Percentiles rank a stretch among this genome's conserved stretches.
Evolutionary conservation across 495 filamentous ascomycete genomes (phyloP).

Genomic region (Aspergillus affinis): DNA sequence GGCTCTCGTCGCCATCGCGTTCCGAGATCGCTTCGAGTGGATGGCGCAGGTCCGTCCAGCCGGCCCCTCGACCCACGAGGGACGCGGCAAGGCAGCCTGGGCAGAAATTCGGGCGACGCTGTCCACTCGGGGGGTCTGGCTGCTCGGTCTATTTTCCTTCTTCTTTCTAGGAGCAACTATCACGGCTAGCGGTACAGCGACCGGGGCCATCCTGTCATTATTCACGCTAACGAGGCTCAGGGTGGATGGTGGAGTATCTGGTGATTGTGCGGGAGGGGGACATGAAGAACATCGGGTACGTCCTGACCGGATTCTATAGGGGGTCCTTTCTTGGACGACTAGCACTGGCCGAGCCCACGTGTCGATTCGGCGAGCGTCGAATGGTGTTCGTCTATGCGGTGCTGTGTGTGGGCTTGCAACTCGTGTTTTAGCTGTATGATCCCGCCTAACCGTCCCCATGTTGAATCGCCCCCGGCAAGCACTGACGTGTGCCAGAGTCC

Average conservation of each 20-base stretch:
- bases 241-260: conserved; percentile 37
- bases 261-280: conserved; percentile 31
- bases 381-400: conserved; percentile 34
- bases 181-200: conserved; percentile 26
- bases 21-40: conserved; percentile 21
- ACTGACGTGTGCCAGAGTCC: conserved; percentile 17
- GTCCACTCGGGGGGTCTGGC: conserved; percentile 26
- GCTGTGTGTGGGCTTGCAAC: conserved; percentile 30
- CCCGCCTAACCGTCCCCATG: neutral
- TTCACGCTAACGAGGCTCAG: neutral
- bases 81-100: neutral
- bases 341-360: conserved; percentile 30
- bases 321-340: conserved; percentile 30
- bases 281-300: conserved; percentile 32
- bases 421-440: conserved; percentile 36
- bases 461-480: neutral
- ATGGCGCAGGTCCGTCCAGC: neutral
- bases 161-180: conserved; percentile 32
- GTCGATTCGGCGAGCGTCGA: conserved; percentile 32
- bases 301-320: conserved; percentile 33
- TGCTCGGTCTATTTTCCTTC: conserved; percentile 35
- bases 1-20: conserved; percentile 20
- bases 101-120: conserved; percentile 28
- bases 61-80: neutral
- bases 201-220: neutral